A percentile compares a stretch with the other conserved stretches of the same genome.
phyloP scores from a whole-genome alignment of 768 basidiomycete species.

The Suillus hirtellus region DNA sequence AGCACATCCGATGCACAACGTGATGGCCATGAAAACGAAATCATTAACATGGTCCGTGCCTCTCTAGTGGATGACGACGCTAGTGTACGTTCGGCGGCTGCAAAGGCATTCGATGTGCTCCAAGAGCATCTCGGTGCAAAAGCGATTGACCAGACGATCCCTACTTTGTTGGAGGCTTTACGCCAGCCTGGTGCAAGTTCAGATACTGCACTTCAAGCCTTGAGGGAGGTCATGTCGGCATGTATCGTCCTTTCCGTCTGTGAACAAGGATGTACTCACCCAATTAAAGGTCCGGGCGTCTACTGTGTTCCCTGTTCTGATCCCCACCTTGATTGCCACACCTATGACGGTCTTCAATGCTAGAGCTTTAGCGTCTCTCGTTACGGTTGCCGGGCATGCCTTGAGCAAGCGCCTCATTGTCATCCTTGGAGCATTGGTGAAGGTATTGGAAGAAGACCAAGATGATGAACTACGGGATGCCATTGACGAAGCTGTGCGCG shows the following conservation, averaged over 20 bases:
- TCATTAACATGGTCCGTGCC: slow-evolving; percentile 79
- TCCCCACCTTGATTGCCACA: slow-evolving; percentile 86
- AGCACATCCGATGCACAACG: slow-evolving; percentile 81
- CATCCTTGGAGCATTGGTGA: slow-evolving; percentile 79
- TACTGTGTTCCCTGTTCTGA: slow-evolving; percentile 95
- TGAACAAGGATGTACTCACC: slow-evolving; percentile 6
- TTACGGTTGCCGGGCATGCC: slow-evolving; percentile 91
- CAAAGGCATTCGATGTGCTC: slow-evolving; percentile 85
- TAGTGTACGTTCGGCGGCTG: slow-evolving; percentile 86
- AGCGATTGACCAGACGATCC: slow-evolving; percentile 96
- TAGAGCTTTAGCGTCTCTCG: slow-evolving; percentile 84
- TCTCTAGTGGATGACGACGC: slow-evolving; percentile 89
- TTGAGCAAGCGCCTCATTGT: slow-evolving; percentile 79
- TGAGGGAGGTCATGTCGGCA: slow-evolving; percentile 93
- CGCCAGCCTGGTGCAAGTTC: slow-evolving; percentile 91
- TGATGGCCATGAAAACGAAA: slow-evolving; percentile 86
- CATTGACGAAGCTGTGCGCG: slow-evolving; percentile 71
- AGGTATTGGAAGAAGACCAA: slow-evolving; percentile 65
- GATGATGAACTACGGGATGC: slow-evolving; percentile 72
- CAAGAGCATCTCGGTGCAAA: slow-evolving; percentile 89
- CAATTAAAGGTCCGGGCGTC: slow-evolving; percentile 77
- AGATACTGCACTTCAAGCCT: slow-evolving; percentile 92
- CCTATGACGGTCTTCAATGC: slow-evolving; percentile 97
- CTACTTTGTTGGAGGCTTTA: slow-evolving; percentile 89
- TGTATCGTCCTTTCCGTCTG: slow-evolving; percentile 28